Evolutionary conservation across 1,139 yeast species (phyloP), one percentile per base, ranked within the genome.

Genomic region (Sugiyamaella sp.): DNA sequence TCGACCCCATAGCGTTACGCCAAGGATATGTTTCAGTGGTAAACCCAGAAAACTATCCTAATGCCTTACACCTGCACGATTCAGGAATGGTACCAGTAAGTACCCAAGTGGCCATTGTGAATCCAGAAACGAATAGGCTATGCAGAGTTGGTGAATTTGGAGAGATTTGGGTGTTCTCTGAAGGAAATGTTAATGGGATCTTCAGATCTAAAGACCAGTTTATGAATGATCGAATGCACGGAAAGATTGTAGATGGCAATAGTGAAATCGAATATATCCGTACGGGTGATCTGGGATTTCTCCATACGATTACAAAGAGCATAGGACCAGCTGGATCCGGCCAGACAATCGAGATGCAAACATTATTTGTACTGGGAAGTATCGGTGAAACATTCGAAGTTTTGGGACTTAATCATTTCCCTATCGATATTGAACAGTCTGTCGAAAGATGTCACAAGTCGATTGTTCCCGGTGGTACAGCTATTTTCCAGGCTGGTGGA

Each of bases 71-170:
- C 58, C 74, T 95, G 14, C 97, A 90, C 64, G 99, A 95, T 66
- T 88, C 96, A 0, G 99, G 99, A 6, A 87, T 91, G 80, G 97
- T 91, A 0, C 96, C 97, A 0, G 93, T 90, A 14, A 89, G 96
- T 66, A 89, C 98, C 0, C 96, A 90, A 66, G 82, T 95, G 41
- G 95, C 96, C 1, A 88, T 93, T 58, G 98, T 93, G 3, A 95
- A 95, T 62, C 99, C 99, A 0, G 97, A 91, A 67, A 93, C 97
- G 0, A 72, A 81, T 48, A 73, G 75, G 51, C 73, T 90, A 16
- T 93, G 99, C 69, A 82, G 80, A 57, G 86, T 85, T 55, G 98
- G 98, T n/a, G 99, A 95, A 68, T 85, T 84, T 68, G 99, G 99
- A 38, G 99, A 93, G 71, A 90, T 93, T 45, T 93, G 99, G 99